Conservation (phyloP, 2,329 filamentous ascomycete species). For the Cercospora sojina region DNA sequence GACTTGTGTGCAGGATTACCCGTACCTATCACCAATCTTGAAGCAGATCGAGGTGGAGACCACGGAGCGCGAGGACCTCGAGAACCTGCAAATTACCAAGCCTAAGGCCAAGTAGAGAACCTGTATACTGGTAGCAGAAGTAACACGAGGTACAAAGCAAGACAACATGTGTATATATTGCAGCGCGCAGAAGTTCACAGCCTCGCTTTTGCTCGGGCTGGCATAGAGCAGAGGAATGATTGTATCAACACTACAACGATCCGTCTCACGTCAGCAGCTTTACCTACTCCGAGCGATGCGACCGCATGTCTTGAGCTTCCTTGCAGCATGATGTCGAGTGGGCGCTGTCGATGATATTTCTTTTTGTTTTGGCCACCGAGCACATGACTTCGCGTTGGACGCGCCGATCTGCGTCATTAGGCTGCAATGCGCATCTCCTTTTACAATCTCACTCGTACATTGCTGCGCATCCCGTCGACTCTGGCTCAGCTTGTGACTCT, state of each 20-base stretch:
- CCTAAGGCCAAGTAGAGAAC: conserved; percentile 29
- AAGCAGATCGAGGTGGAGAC: conserved; percentile 66
- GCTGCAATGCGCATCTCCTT: conserved; percentile 3
- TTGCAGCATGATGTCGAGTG: background rate
- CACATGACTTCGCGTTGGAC: conserved; percentile 5
- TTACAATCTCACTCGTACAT: background rate
- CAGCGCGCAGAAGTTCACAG: conserved; percentile 17
- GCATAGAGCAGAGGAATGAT: conserved; percentile 26
- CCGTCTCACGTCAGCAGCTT: background rate
- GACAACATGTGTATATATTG: conserved; percentile 26
- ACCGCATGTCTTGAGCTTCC: background rate
- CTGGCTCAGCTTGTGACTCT: background rate
- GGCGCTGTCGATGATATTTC: background rate
- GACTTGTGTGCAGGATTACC: conserved; percentile 55
- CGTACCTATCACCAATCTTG: conserved; percentile 68
- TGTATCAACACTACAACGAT: conserved; percentile 21
- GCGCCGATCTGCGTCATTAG: conserved; percentile 11
- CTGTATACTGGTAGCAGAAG: background rate
- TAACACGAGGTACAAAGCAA: conserved; percentile 1
- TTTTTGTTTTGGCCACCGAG: background rate
- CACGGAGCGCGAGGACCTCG: conserved; percentile 67
- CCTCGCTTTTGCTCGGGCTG: conserved; percentile 15
- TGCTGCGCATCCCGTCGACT: background rate
- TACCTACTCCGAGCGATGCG: background rate
- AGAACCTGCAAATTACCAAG: conserved; percentile 62